These are phyloP conservation scores for Pyricularia sp. DNA, from an alignment of 2,329 filamentous ascomycete genomes.

Conservation along the genomic window DNA sequence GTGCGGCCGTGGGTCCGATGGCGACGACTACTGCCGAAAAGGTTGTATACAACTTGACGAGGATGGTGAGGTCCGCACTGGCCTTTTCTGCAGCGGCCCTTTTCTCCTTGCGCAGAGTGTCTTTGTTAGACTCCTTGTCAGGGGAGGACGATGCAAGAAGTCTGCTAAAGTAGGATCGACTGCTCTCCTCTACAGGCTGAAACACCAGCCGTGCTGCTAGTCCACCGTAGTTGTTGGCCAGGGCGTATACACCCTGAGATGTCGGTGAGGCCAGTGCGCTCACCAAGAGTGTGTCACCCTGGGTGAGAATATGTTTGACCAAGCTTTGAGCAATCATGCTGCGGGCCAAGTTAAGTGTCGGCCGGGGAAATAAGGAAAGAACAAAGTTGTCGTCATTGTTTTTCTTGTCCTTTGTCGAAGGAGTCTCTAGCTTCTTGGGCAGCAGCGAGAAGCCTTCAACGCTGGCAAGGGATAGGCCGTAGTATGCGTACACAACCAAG, in stretches of 20 bases:
- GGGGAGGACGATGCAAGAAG: constrained; percentile 42
- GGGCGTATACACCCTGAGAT: constrained; percentile 83
- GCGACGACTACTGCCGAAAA: constrained; percentile 59
- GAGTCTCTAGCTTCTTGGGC: constrained; percentile 25
- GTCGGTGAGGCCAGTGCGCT: constrained; percentile 65
- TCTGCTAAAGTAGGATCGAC: constrained; percentile 79
- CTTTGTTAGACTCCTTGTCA: constrained; percentile 8
- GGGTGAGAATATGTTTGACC: constrained; percentile 87
- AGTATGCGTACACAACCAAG: constrained; percentile 58
- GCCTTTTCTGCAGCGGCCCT: constrained; percentile 49
- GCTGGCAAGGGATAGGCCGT: constrained; percentile 46
- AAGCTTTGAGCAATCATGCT: constrained; percentile 81
- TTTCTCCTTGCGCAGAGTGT: background rate
- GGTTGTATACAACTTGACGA: constrained; percentile 66
- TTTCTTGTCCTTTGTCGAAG: constrained; percentile 7
- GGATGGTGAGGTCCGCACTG: constrained; percentile 44
- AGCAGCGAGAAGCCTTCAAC: constrained; percentile 61
- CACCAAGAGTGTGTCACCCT: constrained; percentile 87
- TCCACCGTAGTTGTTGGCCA: constrained; percentile 91
- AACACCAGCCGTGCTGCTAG: constrained; percentile 82
- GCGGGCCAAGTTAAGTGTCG: constrained; percentile 63
- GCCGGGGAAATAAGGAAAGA: constrained; percentile 54
- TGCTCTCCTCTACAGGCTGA: constrained; percentile 91
- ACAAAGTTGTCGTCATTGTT: constrained; percentile 30
- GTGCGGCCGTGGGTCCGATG: constrained; percentile 67